Conservation (phyloP, 352 stramenopile genomes). For the Phytophthora pini region DNA sequence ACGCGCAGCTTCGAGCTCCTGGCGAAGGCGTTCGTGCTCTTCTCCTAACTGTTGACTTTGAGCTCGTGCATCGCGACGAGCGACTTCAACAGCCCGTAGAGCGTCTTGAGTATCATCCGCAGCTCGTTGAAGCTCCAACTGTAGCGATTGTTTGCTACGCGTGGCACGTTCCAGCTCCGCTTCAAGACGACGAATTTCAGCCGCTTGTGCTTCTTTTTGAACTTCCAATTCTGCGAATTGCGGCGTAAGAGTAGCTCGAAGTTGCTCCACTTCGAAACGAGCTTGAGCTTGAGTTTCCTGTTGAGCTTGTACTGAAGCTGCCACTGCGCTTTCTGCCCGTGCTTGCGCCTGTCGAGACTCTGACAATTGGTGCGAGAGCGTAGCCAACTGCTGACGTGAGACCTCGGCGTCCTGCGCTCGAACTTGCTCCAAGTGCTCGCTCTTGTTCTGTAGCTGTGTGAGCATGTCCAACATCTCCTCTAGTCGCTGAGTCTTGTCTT, state of each 20-base stretch:
- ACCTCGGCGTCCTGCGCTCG: constrained; percentile 46
- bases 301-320: constrained; percentile 24
- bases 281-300: constrained; percentile 28
- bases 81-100: constrained; percentile 67
- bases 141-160: constrained; percentile 54
- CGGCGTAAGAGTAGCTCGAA: constrained; percentile 31
- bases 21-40: constrained; percentile 50
- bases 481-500: constrained; percentile 59
- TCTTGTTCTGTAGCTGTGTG: constrained; percentile 57
- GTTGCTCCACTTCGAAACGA: constrained; percentile 32
- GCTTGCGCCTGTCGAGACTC: constrained; percentile 33
- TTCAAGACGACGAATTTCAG: constrained; percentile 53
- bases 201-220: constrained; percentile 31
- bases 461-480: constrained; percentile 76
- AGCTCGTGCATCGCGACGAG: constrained; percentile 54
- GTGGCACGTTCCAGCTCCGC: constrained; percentile 53
- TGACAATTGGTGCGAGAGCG: constrained; percentile 21
- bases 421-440: constrained; percentile 59
- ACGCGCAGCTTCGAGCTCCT: constrained; percentile 56
- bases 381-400: constrained; percentile 29
- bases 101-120: constrained; percentile 65
- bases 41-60: constrained; percentile 49
- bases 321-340: constrained; percentile 20
- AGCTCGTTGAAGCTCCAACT: constrained; percentile 61
- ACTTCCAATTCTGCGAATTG: constrained; percentile 37